phyloP scores from a whole-genome alignment of 2,329 filamentous ascomycete genomes.

The Pestalotiopsis sp. region DNA sequence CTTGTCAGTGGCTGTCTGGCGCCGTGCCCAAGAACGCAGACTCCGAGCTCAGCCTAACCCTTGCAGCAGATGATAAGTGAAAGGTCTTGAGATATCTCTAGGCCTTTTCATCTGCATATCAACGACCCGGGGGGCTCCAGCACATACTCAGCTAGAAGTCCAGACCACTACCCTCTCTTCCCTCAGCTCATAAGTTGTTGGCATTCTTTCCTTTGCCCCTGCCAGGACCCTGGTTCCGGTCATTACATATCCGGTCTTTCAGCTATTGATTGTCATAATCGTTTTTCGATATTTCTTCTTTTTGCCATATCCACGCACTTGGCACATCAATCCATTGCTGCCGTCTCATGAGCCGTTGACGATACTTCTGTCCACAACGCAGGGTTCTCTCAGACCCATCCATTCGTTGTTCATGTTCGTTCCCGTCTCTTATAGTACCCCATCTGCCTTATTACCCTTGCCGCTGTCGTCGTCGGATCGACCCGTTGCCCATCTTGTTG shows the following conservation, averaged over 20 bases:
- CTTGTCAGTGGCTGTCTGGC: neutral
- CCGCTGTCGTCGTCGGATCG: neutral
- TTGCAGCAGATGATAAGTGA: neutral
- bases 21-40: neutral
- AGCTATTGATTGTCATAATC: neutral
- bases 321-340: neutral
- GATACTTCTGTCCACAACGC: neutral
- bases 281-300: neutral
- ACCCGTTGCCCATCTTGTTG: neutral
- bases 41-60: neutral
- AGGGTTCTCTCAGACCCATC: neutral
- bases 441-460: neutral
- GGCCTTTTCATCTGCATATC: neutral
- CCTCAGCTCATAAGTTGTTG: neutral
- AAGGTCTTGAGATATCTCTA: neutral
- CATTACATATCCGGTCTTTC: neutral
- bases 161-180: neutral
- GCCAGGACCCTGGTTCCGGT: neutral
- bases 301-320: neutral
- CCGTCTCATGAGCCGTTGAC: too few relatives aligned
- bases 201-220: neutral
- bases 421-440: neutral
- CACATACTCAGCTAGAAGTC: neutral
- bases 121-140: neutral
- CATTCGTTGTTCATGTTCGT: constrained; percentile 3